Base-by-base conservation (phyloP, 768 basidiomycete genomes). In the Termitomyces sp. region DNA sequence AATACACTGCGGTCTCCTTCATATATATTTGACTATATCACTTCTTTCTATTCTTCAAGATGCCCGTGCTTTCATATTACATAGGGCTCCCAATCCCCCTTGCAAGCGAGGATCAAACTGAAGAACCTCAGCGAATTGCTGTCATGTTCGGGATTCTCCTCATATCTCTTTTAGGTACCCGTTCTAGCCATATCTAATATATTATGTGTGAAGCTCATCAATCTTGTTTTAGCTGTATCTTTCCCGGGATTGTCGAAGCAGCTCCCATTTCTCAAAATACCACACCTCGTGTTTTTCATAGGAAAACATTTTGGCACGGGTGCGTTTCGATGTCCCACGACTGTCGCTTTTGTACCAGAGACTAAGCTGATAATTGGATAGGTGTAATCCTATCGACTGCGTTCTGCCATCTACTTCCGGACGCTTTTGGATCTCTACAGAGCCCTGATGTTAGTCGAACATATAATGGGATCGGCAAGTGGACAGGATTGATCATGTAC, bases 301-400 rank as follows among this genome's bases (percentile, higher is more conserved):
- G 90, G 88, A 38, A 93, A 92, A 64, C 91, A 93, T 66, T 92
- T 92, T 63, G 91, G 91, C 35, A 92, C 91, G 14, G 83, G 85
- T 82, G 41, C 23, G 66, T 46, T 4, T n/a, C 56, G 25, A 23
- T 27, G 21, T 43, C 44, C 32, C 35, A 16, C 8, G 40, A 45
- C 21, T 43, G 10, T 31, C 21, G 8, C 19, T 25, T 17, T 45
- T 35, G 23, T 27, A n/a, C 32, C 25, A 29, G 23, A 38, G n/a
- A 9, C 41, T 49, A 16, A 51, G 40, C 48, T 62, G 8, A 17
- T 16, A n/a, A 11, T 38, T 14, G 41, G 45, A n/a, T 56, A 82
- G 90, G 90, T 11, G 89, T 90, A 14, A 93, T 93, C 34, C 69
- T 93, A 4, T 84, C 90, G 4, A 93, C 91, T 0, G 90, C 89